Percentiles rank a stretch among this genome's conserved stretches.
These are phyloP conservation scores for Boletus bicolor DNA, from an alignment of 768 basidiomycete species.

Conservation along the genomic window DNA sequence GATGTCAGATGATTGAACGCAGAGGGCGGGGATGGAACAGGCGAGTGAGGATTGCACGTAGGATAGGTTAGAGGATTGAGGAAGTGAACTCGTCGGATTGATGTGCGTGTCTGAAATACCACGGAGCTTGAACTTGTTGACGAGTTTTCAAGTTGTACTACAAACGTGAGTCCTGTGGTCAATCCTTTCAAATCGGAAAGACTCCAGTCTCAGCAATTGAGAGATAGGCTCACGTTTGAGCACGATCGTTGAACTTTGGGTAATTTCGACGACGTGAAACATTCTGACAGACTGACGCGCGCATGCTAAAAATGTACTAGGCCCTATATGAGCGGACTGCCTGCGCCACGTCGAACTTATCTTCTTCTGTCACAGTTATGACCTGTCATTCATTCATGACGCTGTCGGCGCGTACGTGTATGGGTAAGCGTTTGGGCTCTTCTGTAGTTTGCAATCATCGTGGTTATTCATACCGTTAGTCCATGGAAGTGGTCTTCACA, in stretches of 20 bases:
- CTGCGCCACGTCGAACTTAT: not conserved
- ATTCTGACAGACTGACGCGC: too few species aligned
- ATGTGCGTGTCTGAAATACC: constrained; percentile 77
- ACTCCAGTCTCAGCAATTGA: not conserved
- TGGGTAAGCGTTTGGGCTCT: not conserved
- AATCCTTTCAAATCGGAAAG: constrained; percentile 38
- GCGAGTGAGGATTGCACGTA: constrained; percentile 71
- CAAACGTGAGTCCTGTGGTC: constrained; percentile 98
- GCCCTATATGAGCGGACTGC: too few species aligned
- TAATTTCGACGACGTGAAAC: not conserved
- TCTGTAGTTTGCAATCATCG: not conserved
- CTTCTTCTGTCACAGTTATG: not conserved
- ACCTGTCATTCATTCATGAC: not conserved
- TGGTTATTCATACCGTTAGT: not conserved
- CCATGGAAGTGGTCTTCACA: too few species aligned
- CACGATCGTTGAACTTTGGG: too few species aligned
- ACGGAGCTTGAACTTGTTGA: constrained; percentile 58
- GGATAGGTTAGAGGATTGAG: constrained; percentile 44
- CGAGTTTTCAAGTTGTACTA: constrained; percentile 60
- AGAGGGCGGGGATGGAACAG: constrained; percentile 77
- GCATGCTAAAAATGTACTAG: too few species aligned
- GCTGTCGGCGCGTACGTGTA: too few species aligned
- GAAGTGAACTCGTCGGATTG: constrained; percentile 47
- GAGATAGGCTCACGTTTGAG: not conserved
- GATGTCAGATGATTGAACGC: constrained; percentile 78